Percentiles rank a stretch among this genome's conserved stretches.
Conservation (phyloP, 2,329 filamentous ascomycete genomes). For the Mycocentrospora acerina region DNA sequence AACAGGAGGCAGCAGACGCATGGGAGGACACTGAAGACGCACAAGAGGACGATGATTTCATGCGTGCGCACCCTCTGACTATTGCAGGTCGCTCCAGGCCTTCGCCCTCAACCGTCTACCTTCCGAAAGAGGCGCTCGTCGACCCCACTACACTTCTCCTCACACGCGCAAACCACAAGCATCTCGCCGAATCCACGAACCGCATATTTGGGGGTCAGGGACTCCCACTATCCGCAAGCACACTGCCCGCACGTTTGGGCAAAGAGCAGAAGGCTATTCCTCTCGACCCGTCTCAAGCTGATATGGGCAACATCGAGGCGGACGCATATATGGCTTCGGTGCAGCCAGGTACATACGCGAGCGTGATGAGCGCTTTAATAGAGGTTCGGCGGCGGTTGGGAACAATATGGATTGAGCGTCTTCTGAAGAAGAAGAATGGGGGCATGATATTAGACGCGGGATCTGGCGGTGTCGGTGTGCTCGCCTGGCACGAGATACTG, state of each 20-base stretch:
- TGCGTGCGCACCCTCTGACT: constrained; percentile 74
- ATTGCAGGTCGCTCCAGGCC: constrained; percentile 72
- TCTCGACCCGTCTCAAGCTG: constrained; percentile 62
- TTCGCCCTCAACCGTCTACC: constrained; percentile 69
- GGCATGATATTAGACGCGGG: constrained; percentile 73
- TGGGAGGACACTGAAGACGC: constrained; percentile 29
- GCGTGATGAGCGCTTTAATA: constrained; percentile 66
- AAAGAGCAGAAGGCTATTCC: constrained; percentile 65
- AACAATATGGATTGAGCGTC: constrained; percentile 65
- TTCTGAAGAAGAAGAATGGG: constrained; percentile 62
- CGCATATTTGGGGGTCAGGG: constrained; percentile 73
- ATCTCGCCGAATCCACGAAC: constrained; percentile 72
- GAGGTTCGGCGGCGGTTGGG: constrained; percentile 75
- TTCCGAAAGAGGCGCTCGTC: constrained; percentile 70
- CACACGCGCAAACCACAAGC: constrained; percentile 64
- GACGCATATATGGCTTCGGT: constrained; percentile 71
- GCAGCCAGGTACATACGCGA: constrained; percentile 70
- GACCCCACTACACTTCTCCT: constrained; percentile 71
- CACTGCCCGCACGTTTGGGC: constrained; percentile 54
- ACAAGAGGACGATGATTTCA: constrained; percentile 42
- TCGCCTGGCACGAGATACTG: constrained; percentile 77
- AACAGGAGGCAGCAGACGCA: constrained; percentile 46
- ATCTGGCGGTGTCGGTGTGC: constrained; percentile 68
- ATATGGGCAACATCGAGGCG: constrained; percentile 74
- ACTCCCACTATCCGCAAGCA: constrained; percentile 76